These are phyloP conservation scores for Phialocephala subalpina DNA, from an alignment of 2,329 filamentous ascomycete species.

Conservation along the genomic window DNA sequence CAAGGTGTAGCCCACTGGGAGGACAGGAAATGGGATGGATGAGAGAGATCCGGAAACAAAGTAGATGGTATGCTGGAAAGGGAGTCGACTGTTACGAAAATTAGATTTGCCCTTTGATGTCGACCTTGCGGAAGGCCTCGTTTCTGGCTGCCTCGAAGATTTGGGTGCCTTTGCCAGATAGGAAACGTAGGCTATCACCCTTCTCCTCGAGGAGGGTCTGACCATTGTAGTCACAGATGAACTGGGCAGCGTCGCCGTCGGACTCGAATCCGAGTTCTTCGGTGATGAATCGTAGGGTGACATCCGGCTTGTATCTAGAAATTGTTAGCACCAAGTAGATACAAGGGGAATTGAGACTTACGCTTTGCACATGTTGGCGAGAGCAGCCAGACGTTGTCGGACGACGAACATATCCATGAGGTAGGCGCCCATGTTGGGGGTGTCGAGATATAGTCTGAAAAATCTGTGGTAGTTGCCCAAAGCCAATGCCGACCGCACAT, in stretches of 20 bases:
- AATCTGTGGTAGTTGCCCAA: conserved; percentile 97
- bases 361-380: conserved; percentile 95
- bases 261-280: conserved; percentile 97
- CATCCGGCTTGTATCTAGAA: conserved; percentile 86
- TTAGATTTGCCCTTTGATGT: conserved; percentile 96
- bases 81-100: conserved; percentile 27
- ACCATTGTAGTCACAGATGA: conserved; percentile 83
- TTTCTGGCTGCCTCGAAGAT: conserved; percentile 79
- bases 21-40: conserved; percentile 27
- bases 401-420: conserved; percentile 99
- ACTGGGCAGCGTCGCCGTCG: conserved; percentile 88
- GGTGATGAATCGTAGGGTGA: conserved; percentile 89
- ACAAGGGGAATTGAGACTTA: conserved; percentile 57
- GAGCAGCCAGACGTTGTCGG: conserved; percentile 87
- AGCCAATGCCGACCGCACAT: conserved; percentile 89
- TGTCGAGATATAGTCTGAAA: conserved; percentile 93
- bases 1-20: conserved; percentile 26
- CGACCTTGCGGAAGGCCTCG: conserved; percentile 83
- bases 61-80: conserved; percentile 31
- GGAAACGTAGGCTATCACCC: conserved; percentile 75
- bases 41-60: conserved; percentile 31
- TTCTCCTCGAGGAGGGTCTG: conserved; percentile 81
- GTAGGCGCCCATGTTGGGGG: conserved; percentile 96
- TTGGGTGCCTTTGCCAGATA: conserved; percentile 75
- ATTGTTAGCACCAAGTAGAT: conserved; percentile 53